Evolutionary conservation across 148 eudicot genomes (phyloP).

Genomic region (Arbutus unedo): DNA sequence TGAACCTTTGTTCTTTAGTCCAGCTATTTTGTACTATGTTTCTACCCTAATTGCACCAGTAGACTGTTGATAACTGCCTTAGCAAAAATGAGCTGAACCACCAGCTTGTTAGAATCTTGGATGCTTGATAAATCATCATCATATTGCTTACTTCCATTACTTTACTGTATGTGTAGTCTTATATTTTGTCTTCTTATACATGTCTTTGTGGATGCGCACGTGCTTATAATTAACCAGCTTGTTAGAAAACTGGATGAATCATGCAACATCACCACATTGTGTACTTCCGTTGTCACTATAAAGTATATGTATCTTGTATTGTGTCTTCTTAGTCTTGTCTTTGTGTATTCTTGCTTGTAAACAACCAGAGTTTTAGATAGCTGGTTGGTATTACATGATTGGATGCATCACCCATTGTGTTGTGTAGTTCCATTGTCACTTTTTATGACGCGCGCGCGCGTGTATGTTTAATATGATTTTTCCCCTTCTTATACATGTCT

Average conservation of each 20-base stretch:
- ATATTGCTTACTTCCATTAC: background rate
- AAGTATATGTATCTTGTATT: background rate
- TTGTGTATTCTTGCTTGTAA: constrained; percentile 1
- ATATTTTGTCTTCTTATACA: background rate
- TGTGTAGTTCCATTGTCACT: background rate
- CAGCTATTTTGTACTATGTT: background rate
- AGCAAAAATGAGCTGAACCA: background rate
- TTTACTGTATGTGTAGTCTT: background rate
- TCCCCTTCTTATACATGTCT: background rate
- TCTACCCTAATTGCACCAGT: background rate
- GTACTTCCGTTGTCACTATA: background rate
- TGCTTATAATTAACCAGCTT: background rate
- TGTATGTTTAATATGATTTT: background rate
- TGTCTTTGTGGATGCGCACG: background rate
- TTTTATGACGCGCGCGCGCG: background rate
- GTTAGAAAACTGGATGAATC: background rate
- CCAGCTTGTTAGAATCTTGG: background rate
- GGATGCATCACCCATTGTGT: background rate
- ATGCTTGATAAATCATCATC: constrained; percentile 4
- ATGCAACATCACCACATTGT: background rate
- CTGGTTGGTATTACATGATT: background rate
- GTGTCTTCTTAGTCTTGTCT: background rate
- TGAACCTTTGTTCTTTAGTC: background rate
- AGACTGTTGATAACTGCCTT: constrained; percentile 1
- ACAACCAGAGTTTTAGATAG: background rate